Evolutionary conservation across 2,329 filamentous ascomycete species (phyloP), one percentile per base, ranked within the genome.

Genomic region (Phyllosticta citrichinensis): DNA sequence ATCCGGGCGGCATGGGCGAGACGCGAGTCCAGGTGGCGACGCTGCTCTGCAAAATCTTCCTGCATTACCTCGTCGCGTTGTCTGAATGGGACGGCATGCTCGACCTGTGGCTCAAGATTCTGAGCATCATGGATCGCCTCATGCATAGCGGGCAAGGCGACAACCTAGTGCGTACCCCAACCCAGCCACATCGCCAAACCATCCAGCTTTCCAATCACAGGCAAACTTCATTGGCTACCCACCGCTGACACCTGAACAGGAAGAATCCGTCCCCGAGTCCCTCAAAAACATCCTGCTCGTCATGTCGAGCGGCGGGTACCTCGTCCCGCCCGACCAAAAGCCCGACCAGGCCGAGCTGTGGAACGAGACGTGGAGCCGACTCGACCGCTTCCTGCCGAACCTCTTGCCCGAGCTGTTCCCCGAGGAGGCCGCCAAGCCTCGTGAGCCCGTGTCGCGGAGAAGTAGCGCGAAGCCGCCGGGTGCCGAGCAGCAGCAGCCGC

Each of bases 71-170:
- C 2, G 89, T 93, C 2, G 79, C 93, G 47, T 80, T 97, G 27
- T 88, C 87, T 4, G 87, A 91, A 66, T 92, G 90, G 83, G 88
- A 92, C 22, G 91, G 90, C 20, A 91, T 97, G 85, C 77, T 96
- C 50, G 89, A 94, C 70, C 80, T 97, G 11, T 99, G 94, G 94
- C 77, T 94, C 54, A 87, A 87, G 73, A 96, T 97, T 60, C 83
- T 97, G 65, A 91, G 92, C 67, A 89, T 97, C 59, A 91, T 99
- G 84, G 94, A 99, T 73, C 86, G 94, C 24, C 81, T 99, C 65
- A 95, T 97, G 86, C 96, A 97, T 69, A 94, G 89, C 69, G 93
- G 93, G 0, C 91, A 96, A 73, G 90, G 90, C 24, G 91, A 96
- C 69, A 93, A 87, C 68, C 76, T 96, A 71, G 89, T 92, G 83